Conservation (phyloP, 2,329 filamentous ascomycete genomes). For the Aureobasidium sp. region DNA sequence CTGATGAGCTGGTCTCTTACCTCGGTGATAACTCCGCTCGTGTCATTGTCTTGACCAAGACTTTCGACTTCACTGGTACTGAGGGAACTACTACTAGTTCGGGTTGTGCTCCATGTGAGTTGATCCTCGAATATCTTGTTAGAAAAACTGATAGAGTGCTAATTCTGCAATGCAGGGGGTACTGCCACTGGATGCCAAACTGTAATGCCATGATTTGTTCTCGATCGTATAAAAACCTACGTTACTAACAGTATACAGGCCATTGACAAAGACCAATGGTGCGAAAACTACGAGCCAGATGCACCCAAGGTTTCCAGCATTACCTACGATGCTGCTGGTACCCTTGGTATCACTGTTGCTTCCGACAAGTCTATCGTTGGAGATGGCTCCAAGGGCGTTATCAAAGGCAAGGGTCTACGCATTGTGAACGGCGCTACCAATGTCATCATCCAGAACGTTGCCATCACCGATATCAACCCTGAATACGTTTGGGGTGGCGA, state of each 20-base stretch:
- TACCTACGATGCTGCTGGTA: conserved; percentile 26
- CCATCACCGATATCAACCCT: conserved; percentile 30
- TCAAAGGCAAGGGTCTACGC: conserved; percentile 35
- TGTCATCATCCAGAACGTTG: conserved; percentile 44
- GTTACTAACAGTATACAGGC: conserved; percentile 17
- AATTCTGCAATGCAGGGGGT: conserved; percentile 16
- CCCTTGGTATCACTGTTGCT: conserved; percentile 25
- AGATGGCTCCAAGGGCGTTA: conserved; percentile 29
- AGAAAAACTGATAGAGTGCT: neutral
- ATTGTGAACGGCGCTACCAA: conserved; percentile 37
- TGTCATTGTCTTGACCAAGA: conserved; percentile 50
- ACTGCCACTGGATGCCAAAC: conserved; percentile 51
- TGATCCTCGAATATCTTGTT: neutral
- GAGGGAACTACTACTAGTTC: conserved; percentile 31
- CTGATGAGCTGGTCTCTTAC: conserved; percentile 49
- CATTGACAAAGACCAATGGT: conserved; percentile 51
- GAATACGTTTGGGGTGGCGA: conserved; percentile 33
- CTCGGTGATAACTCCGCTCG: conserved; percentile 45
- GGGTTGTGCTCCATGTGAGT: conserved; percentile 47
- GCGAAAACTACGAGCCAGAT: conserved; percentile 43
- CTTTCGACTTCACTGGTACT: conserved; percentile 26
- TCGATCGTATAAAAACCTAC: neutral
- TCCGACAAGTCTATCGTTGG: conserved; percentile 37
- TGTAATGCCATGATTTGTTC: conserved; percentile 15
- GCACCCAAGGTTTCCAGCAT: conserved; percentile 28